Conservation (phyloP, 208 protist species). For the Endotrypanum monterogeii region DNA sequence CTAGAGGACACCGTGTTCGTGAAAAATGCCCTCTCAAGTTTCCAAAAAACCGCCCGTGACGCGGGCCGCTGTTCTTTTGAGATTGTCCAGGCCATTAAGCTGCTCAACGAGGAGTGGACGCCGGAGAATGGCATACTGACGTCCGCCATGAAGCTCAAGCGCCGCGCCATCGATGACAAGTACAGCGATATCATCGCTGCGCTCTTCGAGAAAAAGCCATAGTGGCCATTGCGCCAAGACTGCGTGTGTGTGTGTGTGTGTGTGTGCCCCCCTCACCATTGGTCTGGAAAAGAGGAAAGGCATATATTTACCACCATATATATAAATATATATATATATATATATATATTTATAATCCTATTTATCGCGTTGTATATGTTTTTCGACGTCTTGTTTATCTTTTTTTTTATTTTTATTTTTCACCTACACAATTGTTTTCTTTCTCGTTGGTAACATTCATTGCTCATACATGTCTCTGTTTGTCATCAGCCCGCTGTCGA, state of each 20-base stretch:
- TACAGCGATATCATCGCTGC: constrained; percentile 66
- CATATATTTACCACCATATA: no score
- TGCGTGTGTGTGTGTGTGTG: background rate
- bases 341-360: no score
- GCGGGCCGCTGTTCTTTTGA: constrained; percentile 79
- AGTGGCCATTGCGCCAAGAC: background rate
- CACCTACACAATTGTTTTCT: no score
- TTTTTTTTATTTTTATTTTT: background rate
- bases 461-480: no score
- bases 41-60: constrained; percentile 52
- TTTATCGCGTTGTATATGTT: no score
- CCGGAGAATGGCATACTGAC: constrained; percentile 81
- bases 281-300: no score
- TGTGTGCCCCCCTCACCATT: no score
- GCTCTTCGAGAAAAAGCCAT: constrained; percentile 56
- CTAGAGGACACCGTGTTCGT: constrained; percentile 51
- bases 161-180: constrained; percentile 58
- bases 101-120: constrained; percentile 84
- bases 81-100: constrained; percentile 45
- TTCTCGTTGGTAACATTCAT: no score
- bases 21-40: constrained; percentile 39
- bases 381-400: background rate
- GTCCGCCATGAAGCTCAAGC: constrained; percentile 82
- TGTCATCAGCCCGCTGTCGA: no score
- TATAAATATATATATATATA: no score